Conservation (phyloP, 495 filamentous ascomycete species). For the Neurospora hispaniola region DNA sequence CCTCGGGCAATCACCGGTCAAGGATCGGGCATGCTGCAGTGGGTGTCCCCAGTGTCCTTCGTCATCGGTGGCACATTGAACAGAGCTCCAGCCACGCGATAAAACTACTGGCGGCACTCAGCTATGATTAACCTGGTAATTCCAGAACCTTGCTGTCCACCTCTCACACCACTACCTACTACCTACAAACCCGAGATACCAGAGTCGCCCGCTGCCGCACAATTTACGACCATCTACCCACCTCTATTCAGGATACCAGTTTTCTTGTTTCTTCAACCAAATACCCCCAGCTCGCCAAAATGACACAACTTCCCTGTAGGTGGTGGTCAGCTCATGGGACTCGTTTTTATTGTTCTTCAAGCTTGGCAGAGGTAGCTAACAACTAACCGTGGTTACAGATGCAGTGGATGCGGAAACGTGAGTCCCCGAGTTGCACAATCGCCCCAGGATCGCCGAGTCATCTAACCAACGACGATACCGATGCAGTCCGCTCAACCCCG, state of each 20-base stretch:
- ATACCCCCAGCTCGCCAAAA: conserved; percentile 21
- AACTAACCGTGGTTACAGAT: conserved; percentile 49
- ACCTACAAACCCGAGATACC: not conserved
- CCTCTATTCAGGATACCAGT: not conserved
- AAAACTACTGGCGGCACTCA: not conserved
- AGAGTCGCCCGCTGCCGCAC: not conserved
- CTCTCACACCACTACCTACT: not conserved
- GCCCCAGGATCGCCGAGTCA: conserved; percentile 2
- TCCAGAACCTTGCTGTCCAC: not conserved
- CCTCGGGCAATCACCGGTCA: not conserved
- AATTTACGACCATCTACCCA: not conserved
- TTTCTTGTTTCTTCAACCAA: not conserved
- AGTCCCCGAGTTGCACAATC: conserved; percentile 6
- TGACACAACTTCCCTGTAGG: conserved; percentile 68
- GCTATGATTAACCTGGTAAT: not conserved
- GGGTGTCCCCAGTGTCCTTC: conserved; percentile 10
- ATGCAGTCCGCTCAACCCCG: conserved; percentile 69
- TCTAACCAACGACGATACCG: not conserved
- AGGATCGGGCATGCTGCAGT: not conserved
- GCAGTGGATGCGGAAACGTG: conserved; percentile 96
- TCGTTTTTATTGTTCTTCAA: not conserved
- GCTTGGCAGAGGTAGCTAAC: conserved; percentile 3
- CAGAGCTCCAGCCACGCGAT: conserved; percentile 12
- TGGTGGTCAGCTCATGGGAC: conserved; percentile 14
- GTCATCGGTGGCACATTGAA: conserved; percentile 24